These are phyloP conservation scores for Chalaropsis ovoidea DNA, from an alignment of 2,329 filamentous ascomycete species.

Conservation along the genomic window DNA sequence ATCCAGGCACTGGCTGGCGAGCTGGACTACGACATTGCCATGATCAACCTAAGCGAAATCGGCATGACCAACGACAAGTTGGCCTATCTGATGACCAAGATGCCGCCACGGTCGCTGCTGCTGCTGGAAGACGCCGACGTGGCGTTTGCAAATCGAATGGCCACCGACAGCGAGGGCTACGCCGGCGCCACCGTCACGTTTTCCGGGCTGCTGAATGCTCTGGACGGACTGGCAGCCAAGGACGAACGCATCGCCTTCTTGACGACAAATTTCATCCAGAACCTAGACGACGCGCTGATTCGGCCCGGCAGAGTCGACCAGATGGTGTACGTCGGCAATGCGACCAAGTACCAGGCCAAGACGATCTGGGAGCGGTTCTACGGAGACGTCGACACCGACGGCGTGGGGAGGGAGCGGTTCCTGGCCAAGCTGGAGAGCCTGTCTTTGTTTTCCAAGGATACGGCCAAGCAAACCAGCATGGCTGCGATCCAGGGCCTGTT, in stretches of 20 bases:
- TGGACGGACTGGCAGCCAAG: conserved; percentile 87
- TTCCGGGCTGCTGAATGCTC: conserved; percentile 73
- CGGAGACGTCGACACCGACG: conserved; percentile 61
- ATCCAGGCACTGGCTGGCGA: conserved; percentile 92
- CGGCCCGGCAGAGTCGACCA: conserved; percentile 88
- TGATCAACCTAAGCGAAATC: conserved; percentile 81
- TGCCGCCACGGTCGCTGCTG: conserved; percentile 72
- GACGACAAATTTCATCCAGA: conserved; percentile 88
- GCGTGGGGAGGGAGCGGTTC: conserved; percentile 56
- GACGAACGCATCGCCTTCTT: conserved; percentile 90
- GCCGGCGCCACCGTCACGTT: conserved; percentile 84
- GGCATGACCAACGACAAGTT: conserved; percentile 84
- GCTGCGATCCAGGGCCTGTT: conserved; percentile 91
- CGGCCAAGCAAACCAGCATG: conserved; percentile 58
- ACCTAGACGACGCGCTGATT: conserved; percentile 79
- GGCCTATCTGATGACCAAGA: conserved; percentile 73
- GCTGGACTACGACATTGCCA: conserved; percentile 82
- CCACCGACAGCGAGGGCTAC: conserved; percentile 72
- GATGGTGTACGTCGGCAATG: conserved; percentile 81
- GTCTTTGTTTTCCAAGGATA: conserved; percentile 53
- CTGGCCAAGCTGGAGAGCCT: conserved; percentile 58
- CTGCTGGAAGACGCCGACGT: conserved; percentile 86
- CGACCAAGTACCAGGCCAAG: conserved; percentile 71
- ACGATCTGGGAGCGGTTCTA: conserved; percentile 95
- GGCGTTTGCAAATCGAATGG: conserved; percentile 72